phyloP scores from a whole-genome alignment of 805 yeast genomes.

The Myxozyma lipomycoides region DNA sequence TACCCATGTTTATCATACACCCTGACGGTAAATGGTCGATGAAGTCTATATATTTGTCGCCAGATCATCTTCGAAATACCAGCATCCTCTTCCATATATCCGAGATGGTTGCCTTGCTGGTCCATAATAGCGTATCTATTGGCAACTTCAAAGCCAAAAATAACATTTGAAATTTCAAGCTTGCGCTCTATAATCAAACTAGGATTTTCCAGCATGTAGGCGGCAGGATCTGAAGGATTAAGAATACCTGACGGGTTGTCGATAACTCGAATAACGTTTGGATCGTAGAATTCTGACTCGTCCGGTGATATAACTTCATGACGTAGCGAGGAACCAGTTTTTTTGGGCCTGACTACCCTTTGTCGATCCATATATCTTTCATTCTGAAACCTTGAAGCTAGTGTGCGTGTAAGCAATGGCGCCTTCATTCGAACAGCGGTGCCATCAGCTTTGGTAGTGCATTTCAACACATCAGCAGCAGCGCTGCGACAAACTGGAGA shows the following conservation, averaged over 20 bases:
- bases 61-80: constrained; percentile 61
- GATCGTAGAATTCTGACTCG: background rate
- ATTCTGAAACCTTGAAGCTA: background rate
- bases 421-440: too few relatives aligned
- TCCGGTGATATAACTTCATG: background rate
- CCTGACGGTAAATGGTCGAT: constrained; percentile 60
- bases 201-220: constrained; percentile 67
- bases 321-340: background rate
- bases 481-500: too few relatives aligned
- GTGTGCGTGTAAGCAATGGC: background rate
- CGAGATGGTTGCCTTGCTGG: constrained; percentile 67
- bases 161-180: constrained; percentile 80
- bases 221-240: constrained; percentile 49
- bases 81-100: constrained; percentile 77
- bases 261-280: constrained; percentile 3
- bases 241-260: constrained; percentile 11
- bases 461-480: too few relatives aligned
- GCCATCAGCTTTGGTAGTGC: too few relatives aligned
- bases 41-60: constrained; percentile 78
- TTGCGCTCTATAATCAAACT: constrained; percentile 83
- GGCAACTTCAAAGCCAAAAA: constrained; percentile 40
- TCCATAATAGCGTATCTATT: constrained; percentile 51
- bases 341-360: background rate
- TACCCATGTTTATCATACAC: constrained; percentile 38
- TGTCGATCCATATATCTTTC: background rate